A percentile compares a stretch with the other conserved stretches of the same genome.
phyloP scores from a whole-genome alignment of 2,329 filamentous ascomycete genomes.

The Sclerotinia borealis region DNA sequence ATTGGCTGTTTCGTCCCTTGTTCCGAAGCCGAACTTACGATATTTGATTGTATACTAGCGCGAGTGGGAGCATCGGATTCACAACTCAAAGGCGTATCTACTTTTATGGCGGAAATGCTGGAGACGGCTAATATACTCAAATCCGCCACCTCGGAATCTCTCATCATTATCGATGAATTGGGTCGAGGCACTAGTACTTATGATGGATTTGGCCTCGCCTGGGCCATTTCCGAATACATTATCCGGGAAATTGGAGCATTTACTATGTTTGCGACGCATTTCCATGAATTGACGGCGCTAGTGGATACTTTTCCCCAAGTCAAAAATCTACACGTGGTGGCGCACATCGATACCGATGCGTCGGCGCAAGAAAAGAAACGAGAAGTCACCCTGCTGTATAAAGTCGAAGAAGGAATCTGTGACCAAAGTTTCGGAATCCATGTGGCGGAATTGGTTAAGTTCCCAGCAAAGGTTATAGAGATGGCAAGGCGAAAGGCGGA shows the following conservation, averaged over 20 bases:
- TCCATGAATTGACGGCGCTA: conserved; percentile 92
- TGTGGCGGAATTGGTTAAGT: conserved; percentile 92
- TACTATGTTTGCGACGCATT: conserved; percentile 94
- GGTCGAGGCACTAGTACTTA: conserved; percentile 96
- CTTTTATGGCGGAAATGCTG: conserved; percentile 99
- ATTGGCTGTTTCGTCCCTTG: conserved; percentile 95
- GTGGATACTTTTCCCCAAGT: conserved; percentile 83
- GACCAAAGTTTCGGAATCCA: conserved; percentile 98
- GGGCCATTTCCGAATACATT: conserved; percentile 98
- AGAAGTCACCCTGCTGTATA: conserved; percentile 93
- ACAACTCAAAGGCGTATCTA: conserved; percentile 95
- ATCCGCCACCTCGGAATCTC: conserved; percentile 85
- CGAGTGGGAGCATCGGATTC: conserved; percentile 94
- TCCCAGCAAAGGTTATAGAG: conserved; percentile 92
- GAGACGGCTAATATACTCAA: conserved; percentile 98
- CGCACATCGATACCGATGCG: conserved; percentile 62
- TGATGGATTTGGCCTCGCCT: conserved; percentile 96
- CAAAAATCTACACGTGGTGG: conserved; percentile 89
- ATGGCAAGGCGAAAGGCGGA: conserved; percentile 99
- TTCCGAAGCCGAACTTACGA: conserved; percentile 79
- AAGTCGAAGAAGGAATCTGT: conserved; percentile 90
- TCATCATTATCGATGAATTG: conserved; percentile 98
- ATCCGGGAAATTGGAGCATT: conserved; percentile 92
- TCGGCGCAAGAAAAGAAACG: conserved; percentile 41
- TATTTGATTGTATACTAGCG: conserved; percentile 95